Conservation (phyloP, 495 filamentous ascomycete genomes). For the Sporormia fimetaria region DNA sequence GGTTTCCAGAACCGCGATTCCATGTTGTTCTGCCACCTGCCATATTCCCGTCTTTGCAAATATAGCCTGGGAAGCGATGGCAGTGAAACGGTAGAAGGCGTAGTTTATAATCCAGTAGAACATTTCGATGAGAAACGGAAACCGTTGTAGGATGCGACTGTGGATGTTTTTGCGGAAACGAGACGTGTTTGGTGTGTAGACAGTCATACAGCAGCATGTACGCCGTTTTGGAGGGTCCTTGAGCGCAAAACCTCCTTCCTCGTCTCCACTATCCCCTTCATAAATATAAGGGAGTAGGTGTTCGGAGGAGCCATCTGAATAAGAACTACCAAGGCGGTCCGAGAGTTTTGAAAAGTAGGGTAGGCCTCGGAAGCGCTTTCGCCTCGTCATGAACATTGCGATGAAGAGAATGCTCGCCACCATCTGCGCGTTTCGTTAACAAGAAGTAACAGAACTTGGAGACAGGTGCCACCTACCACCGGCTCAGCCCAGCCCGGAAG, state of each 20-base stretch:
- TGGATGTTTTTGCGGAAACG: slow-evolving; percentile 46
- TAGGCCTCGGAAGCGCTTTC: slow-evolving; percentile 40
- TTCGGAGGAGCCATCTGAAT: slow-evolving; percentile 34
- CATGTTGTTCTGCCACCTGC: slow-evolving; percentile 54
- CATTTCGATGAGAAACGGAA: slow-evolving; percentile 29
- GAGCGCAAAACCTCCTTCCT: slow-evolving; percentile 21
- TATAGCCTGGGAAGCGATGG: slow-evolving; percentile 45
- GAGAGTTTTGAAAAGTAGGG: slow-evolving; percentile 24
- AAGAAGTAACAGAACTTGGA: neutral
- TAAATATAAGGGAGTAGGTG: slow-evolving; percentile 32
- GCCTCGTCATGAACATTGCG: slow-evolving; percentile 45
- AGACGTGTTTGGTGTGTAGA: slow-evolving; percentile 48
- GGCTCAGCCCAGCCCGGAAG: slow-evolving; percentile 48
- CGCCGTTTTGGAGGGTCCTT: slow-evolving; percentile 40
- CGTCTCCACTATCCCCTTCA: slow-evolving; percentile 29
- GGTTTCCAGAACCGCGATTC: slow-evolving; percentile 48
- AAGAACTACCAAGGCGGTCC: slow-evolving; percentile 30
- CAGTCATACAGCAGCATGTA: slow-evolving; percentile 35
- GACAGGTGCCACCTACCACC: slow-evolving; percentile 35
- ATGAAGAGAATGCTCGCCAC: slow-evolving; percentile 47
- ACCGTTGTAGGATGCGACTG: slow-evolving; percentile 37
- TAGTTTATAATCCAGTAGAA: slow-evolving; percentile 43
- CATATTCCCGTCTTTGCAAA: slow-evolving; percentile 52
- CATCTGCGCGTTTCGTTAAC: slow-evolving; percentile 33
- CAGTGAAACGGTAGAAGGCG: slow-evolving; percentile 51